Base-by-base conservation (phyloP, 345 rosid genomes). In the Stellera chamaejasme region DNA sequence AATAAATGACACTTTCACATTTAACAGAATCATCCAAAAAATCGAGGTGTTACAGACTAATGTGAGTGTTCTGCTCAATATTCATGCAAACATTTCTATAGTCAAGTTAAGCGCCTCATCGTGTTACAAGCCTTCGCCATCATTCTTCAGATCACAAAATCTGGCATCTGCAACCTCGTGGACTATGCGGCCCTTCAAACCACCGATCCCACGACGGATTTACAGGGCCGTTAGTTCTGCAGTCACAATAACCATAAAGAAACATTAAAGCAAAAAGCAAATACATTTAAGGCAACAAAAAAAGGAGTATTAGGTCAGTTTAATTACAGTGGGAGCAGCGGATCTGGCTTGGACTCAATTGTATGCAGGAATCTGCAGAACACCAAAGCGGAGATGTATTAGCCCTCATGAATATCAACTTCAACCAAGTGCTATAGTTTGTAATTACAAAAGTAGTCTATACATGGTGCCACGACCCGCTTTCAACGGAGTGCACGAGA, bases 181-280 rank as follows among this genome's bases (percentile, higher is more conserved):
- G 67, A 50, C 83, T 83, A 55, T 74, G 83, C 0, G 84, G 81
- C 64, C 86, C 75, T 70, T 87, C 86, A 69, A 87, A 87, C 90
- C 95, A 87, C 57, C 84, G 68, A 48, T 86, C 95, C 86, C 95
- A 86, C 52, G 48, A 48, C 11, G 77, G 70, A 71, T 83, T 71
- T 45, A 71, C 45, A 52, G 84, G 82, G 48, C 86, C 90, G 57
- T 26, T 78, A 50, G 86, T 87, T 75, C 95, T 87, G 90, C 45
- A 60, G 58, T 46, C 52, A 43, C n/a, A 36, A 52, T 41, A 19
- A 19, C 23, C 11, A 61, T 25, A 52, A 27, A 12, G 50, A 48
- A 25, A 66, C 11, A 63, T 56, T 9, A 48, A 50, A 32, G 60
- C 6, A 46, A 12, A 12, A 59, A 41, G 10, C 23, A 63, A 28